Base-by-base conservation (phyloP, 208 protist genomes). In the Acanthamoeba divionensis region DNA sequence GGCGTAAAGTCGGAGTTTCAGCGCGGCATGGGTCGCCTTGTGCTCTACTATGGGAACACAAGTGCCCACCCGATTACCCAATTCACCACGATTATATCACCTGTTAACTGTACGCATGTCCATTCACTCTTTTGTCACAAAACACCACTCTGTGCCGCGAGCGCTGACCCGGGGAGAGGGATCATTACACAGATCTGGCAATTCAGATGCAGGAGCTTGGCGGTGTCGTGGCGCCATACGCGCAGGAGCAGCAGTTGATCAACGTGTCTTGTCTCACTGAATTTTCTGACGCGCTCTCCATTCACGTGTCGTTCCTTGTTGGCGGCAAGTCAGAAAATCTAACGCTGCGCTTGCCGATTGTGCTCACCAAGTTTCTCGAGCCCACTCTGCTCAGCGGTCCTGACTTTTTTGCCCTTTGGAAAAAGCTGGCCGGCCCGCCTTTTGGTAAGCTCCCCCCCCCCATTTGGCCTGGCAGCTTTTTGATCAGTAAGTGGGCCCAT, bases 291-390 rank as follows among this genome's bases (percentile, higher is more conserved):
- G 66, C 85, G 0, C 38, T 80, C 13, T 66, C 67, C 50, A 67
- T 90, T 21, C 63, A 79, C 13, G 54, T 90, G 24, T 66, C 47
- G n/a, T 90, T 66, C 45, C 45, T 90, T 62, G 44, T 24, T 8
- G 79, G 67, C 44, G 63, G 67, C 31, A 82, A 90, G 33, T 67
- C 66, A 8, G 67, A 90, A 48, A 90, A 90, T 36, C 47, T 82
- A 18, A 80, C 85, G 12, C 63, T 90, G 33, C 60, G 54, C 21
- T 48, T 90, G 3, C 85, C 85, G 10, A 66, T 90, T n/a, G 85
- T 90, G 5, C 48, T 80, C 50, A 90, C 85, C 44, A 90, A 90
- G 65, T 90, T 90, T n/a, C 38, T 90, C 2, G 85, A 80, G 50
- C 85, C 85, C 36, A 44, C 47, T n/a, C 12, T 80, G 38, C 47